A percentile compares a stretch with the other conserved stretches of the same genome.
phyloP scores from a whole-genome alignment of 495 filamentous ascomycete genomes.

The Daldinia loculata region DNA sequence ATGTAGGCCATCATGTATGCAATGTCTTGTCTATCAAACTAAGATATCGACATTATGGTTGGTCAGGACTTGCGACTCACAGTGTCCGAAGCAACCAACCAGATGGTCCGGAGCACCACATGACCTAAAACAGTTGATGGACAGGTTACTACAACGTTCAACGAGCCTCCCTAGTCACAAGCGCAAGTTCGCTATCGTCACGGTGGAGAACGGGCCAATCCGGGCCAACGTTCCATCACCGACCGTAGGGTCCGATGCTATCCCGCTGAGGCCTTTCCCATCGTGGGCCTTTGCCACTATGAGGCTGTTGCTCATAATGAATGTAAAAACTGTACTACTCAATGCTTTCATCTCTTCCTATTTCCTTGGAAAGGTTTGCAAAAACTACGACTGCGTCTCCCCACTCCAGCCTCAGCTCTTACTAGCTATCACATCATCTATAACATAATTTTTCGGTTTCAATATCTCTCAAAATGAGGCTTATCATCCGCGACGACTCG shows the following conservation, averaged over 20 bases:
- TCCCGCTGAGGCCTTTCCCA: constrained; percentile 28
- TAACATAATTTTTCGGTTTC: constrained; percentile 10
- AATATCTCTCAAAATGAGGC: constrained; percentile 66
- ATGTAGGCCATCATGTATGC: constrained; percentile 25
- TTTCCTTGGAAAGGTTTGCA: background rate
- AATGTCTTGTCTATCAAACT: constrained; percentile 19
- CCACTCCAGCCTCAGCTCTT: constrained; percentile 13
- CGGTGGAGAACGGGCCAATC: constrained; percentile 41
- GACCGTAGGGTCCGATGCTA: constrained; percentile 31
- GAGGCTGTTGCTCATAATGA: constrained; percentile 43
- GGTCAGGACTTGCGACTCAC: constrained; percentile 30
- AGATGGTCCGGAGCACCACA: constrained; percentile 40
- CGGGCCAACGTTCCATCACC: constrained; percentile 47
- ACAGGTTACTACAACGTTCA: constrained; percentile 49
- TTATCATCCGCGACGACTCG: constrained; percentile 81
- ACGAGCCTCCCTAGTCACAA: constrained; percentile 34
- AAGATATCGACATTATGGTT: constrained; percentile 24
- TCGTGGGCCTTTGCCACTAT: constrained; percentile 25
- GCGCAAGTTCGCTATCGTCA: constrained; percentile 34
- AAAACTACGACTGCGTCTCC: background rate
- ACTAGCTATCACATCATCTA: constrained; percentile 25
- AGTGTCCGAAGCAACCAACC: constrained; percentile 42
- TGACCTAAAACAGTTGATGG: constrained; percentile 42
- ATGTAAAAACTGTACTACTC: constrained; percentile 30
- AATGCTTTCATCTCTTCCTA: constrained; percentile 3